These are phyloP conservation scores for Avena insularis DNA, from an alignment of 176 grass and related monocot genomes.

Conservation along the genomic window DNA sequence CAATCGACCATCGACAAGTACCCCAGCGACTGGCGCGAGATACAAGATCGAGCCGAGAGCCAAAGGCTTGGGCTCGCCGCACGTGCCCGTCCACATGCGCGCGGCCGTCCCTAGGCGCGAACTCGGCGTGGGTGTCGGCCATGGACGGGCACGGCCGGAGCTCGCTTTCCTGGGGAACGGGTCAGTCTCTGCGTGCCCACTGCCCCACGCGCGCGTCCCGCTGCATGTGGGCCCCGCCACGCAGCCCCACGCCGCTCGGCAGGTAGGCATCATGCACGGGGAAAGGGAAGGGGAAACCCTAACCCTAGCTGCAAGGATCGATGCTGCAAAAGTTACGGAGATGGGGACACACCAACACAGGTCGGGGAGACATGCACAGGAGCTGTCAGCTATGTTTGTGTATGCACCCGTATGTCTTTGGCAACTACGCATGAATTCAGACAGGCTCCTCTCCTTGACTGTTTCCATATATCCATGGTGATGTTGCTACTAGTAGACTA, in stretches of 20 bases:
- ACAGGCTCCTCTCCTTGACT: neutral
- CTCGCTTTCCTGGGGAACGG: constrained; percentile 57
- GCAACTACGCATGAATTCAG: neutral
- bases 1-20: constrained; percentile 45
- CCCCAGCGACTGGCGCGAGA: constrained; percentile 8
- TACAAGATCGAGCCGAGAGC: constrained; percentile 38
- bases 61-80: constrained; percentile 30
- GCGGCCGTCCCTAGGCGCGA: constrained; percentile 34
- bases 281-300: constrained; percentile 36
- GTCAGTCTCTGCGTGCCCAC: constrained; percentile 30
- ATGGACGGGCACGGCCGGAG: constrained; percentile 51
- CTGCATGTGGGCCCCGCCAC: constrained; percentile 28
- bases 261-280: neutral
- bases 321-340: constrained; percentile 22
- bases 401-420: neutral
- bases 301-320: constrained; percentile 45
- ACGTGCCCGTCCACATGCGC: constrained; percentile 44
- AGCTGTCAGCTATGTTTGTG: neutral
- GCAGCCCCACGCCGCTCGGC: constrained; percentile 25
- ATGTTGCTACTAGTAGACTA: constrained; percentile 2
- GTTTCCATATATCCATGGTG: neutral
- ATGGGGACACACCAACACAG: neutral
- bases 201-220: neutral
- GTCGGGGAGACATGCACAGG: neutral
- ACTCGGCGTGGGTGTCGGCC: constrained; percentile 61